Evolutionary conservation across 2,329 filamentous ascomycete species (phyloP), one percentile per base, ranked within the genome.

Genomic region (Drechslerella dactyloides): DNA sequence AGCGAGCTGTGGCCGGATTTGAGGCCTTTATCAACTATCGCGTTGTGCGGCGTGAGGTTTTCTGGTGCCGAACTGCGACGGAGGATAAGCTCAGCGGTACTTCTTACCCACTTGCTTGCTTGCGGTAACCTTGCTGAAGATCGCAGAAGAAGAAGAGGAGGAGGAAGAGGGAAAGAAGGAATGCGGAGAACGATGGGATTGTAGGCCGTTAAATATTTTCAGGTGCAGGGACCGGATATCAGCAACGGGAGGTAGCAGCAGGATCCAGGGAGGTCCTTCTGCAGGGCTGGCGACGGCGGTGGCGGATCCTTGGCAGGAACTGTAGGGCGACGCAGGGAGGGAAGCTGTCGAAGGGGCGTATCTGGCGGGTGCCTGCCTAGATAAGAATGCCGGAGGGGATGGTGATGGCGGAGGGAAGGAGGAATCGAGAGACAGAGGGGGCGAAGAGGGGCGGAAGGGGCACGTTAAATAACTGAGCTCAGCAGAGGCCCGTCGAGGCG

Each of bases 401-500:
- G 44, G 5, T 40, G 44, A 51, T 57, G 50, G 21, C 6, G 58
- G 33, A 33, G 33, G 24, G 44, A 58, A 53, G 23, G 11, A 19
- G 15, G 23, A 40, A 15, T 23, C 35, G 19, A 19, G 56, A 56
- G 40, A 17, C 11, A 53, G 40, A 37, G 11, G 2, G 46, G 19
- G 40, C 51, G 30, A 44, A 46, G 21, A 33, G 57, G 24, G 44
- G 35, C 17, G 40, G 63, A 54, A 0, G 57, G 53, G 56, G 44
- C 51, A 33, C 53, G 57, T 61, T 69, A 69, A 57, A 58, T 62
- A 69, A 50, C 13, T 15, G 40, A 44, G 11, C 40, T 44, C 40
- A 37, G 11, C 40, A 4, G 11, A 15, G 40, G 17, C 37, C 6
- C 10, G 30, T 46, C 23, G 30, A 48, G 51, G 21, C 21, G 51